Percentiles rank a stretch among this genome's conserved stretches.
Evolutionary conservation across 371 early-diverging fungal species (phyloP).

Genomic region (Mortierella sp.): DNA sequence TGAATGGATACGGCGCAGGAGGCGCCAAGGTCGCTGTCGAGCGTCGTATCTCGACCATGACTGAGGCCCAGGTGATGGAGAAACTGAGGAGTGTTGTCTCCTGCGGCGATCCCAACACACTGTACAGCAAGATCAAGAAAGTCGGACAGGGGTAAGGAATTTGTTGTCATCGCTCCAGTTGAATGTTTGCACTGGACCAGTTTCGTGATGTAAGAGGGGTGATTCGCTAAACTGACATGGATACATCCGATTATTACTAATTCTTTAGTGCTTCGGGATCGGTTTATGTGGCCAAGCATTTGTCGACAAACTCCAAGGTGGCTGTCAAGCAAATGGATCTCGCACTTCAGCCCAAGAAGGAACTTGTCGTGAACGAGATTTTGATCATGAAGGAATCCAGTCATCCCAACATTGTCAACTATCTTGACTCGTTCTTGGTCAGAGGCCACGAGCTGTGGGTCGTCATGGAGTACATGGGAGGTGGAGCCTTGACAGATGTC

Average conservation of each 20-base stretch:
- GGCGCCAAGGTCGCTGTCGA: conserved; percentile 71
- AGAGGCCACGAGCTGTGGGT: conserved; percentile 94
- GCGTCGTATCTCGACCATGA: conserved; percentile 86
- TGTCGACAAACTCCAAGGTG: conserved; percentile 78
- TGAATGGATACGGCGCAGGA: conserved; percentile 50
- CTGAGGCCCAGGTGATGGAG: conserved; percentile 94
- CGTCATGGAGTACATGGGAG: conserved; percentile 99
- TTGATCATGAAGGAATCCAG: conserved; percentile 94
- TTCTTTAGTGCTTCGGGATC: conserved; percentile 90
- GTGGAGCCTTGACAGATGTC: conserved; percentile 96
- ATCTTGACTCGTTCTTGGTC: conserved; percentile 90
- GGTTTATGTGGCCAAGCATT: conserved; percentile 88
- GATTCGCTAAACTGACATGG: background rate
- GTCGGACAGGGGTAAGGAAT: conserved; percentile 93
- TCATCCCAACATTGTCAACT: conserved; percentile 97
- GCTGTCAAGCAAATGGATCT: conserved; percentile 99
- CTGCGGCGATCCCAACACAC: conserved; percentile 85
- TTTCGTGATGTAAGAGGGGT: too few relatives aligned
- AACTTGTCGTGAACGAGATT: conserved; percentile 96
- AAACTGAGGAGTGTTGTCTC: conserved; percentile 87
- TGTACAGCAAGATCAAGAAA: conserved; percentile 92
- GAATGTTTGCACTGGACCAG: too few relatives aligned
- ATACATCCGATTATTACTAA: too few relatives aligned
- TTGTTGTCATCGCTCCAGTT: too few relatives aligned
- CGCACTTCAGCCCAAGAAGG: conserved; percentile 92